phyloP scores from a whole-genome alignment of 148 eudicot genomes.

The Simmondsia chinensis region DNA sequence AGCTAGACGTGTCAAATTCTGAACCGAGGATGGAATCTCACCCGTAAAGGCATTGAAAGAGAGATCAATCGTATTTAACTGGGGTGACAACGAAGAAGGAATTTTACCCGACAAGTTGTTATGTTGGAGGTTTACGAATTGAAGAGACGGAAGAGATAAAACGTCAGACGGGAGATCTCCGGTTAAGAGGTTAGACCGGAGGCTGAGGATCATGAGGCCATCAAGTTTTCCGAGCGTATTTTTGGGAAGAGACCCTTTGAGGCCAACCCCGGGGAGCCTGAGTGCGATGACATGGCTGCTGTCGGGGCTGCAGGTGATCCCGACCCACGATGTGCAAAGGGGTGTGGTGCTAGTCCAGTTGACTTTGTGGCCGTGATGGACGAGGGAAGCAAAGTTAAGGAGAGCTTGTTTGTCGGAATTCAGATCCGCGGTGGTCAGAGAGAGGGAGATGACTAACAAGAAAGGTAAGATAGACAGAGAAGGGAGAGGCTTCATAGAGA shows the following conservation, averaged over 20 bases:
- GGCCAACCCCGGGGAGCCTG: constrained; percentile 77
- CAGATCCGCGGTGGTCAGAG: constrained; percentile 42
- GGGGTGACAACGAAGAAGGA: constrained; percentile 53
- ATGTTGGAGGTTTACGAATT: constrained; percentile 45
- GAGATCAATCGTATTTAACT: constrained; percentile 47
- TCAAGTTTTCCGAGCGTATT: constrained; percentile 58
- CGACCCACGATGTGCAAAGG: constrained; percentile 72
- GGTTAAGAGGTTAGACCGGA: constrained; percentile 51
- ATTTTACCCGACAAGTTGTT: constrained; percentile 70
- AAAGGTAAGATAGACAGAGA: constrained; percentile 15
- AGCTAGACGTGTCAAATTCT: constrained; percentile 47
- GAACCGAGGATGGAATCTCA: constrained; percentile 45
- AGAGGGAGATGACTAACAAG: constrained; percentile 13
- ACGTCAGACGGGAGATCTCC: constrained; percentile 69
- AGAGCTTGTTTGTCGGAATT: constrained; percentile 57
- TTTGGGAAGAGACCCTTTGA: constrained; percentile 56
- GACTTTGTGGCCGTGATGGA: constrained; percentile 66
- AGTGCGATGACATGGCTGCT: constrained; percentile 41
- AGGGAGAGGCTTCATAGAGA: constrained; percentile 38
- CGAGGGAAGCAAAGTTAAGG: constrained; percentile 55
- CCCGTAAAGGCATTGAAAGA: constrained; percentile 76
- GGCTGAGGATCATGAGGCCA: constrained; percentile 55
- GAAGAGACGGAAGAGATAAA: constrained; percentile 62
- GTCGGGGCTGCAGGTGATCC: constrained; percentile 53
- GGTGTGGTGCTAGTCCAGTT: constrained; percentile 53